Conservation (phyloP, 2,329 filamentous ascomycete genomes). For the Drechslerella dactyloides region DNA sequence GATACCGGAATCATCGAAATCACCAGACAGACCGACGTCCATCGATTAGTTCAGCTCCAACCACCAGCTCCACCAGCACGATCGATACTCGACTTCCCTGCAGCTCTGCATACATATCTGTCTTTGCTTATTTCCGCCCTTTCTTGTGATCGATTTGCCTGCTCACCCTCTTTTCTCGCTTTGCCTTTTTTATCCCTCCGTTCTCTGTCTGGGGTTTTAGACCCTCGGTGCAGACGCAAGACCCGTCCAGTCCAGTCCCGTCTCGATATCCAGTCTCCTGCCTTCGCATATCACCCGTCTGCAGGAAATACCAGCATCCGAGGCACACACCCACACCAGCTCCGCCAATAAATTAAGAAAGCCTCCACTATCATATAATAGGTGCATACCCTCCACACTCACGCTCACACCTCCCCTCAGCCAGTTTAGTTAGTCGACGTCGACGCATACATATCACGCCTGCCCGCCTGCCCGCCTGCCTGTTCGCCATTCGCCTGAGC, state of each 20-base stretch:
- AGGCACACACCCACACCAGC: constrained; percentile 38
- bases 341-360: constrained; percentile 8
- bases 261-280: constrained; percentile 38
- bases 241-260: constrained; percentile 17
- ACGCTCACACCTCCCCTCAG: constrained; percentile 18
- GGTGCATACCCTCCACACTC: constrained; percentile 16
- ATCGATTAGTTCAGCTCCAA: constrained; percentile 18
- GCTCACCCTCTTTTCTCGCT: constrained; percentile 19
- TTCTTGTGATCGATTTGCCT: constrained; percentile 3
- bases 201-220: constrained; percentile 37
- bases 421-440: constrained; percentile 42
- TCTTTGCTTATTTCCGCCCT: constrained; percentile 10
- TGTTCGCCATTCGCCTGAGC: constrained; percentile 51
- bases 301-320: constrained; percentile 52
- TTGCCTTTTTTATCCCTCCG: constrained; percentile 27
- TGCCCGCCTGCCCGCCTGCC: too few species aligned
- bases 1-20: constrained; percentile 5
- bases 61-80: too few species aligned
- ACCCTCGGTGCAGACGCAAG: constrained; percentile 6
- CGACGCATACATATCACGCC: constrained; percentile 51
- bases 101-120: not conserved
- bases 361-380: constrained; percentile 7
- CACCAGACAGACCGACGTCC: not conserved
- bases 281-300: constrained; percentile 51
- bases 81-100: not conserved